Evolutionary conservation across 2,329 filamentous ascomycete genomes (phyloP).

Genomic region (Capronia epimyces): DNA sequence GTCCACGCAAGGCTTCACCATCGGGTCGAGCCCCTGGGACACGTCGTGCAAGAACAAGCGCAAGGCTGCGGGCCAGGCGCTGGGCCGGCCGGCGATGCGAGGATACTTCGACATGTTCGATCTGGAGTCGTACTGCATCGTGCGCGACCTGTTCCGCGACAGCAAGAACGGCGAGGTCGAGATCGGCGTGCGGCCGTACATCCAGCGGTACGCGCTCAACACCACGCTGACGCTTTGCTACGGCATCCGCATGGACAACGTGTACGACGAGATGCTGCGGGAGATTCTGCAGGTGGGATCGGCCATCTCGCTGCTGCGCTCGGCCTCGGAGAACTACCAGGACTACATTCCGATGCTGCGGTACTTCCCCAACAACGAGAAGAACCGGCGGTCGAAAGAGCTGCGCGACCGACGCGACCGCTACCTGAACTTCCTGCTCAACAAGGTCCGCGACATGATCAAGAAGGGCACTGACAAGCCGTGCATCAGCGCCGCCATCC

Average conservation of each 20-base stretch:
- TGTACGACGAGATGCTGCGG: constrained; percentile 59
- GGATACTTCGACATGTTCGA: constrained; percentile 72
- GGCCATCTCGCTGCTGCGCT: constrained; percentile 65
- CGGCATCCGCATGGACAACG: constrained; percentile 64
- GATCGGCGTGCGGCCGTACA: constrained; percentile 61
- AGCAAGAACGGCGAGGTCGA: constrained; percentile 55
- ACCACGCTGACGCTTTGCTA: constrained; percentile 70
- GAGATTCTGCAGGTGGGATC: constrained; percentile 72
- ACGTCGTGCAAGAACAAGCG: constrained; percentile 66
- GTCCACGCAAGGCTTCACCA: constrained; percentile 66
- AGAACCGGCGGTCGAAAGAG: constrained; percentile 51
- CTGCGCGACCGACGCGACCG: constrained; percentile 59
- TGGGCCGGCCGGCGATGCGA: constrained; percentile 65
- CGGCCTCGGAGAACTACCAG: constrained; percentile 74
- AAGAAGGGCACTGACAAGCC: constrained; percentile 55
- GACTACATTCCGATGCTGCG: constrained; percentile 71
- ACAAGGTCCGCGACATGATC: constrained; percentile 53
- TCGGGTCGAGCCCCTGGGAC: constrained; percentile 73
- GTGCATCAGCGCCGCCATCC: constrained; percentile 59
- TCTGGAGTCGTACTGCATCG: constrained; percentile 62
- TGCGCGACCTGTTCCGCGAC: constrained; percentile 61
- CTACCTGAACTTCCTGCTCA: constrained; percentile 54
- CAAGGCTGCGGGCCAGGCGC: constrained; percentile 66
- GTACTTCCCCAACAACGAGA: constrained; percentile 50
- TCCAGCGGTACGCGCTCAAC: constrained; percentile 66